Evolutionary conservation across 768 basidiomycete species (phyloP), one percentile per base, ranked within the genome.

Genomic region (Paxillus rubicundulus): DNA sequence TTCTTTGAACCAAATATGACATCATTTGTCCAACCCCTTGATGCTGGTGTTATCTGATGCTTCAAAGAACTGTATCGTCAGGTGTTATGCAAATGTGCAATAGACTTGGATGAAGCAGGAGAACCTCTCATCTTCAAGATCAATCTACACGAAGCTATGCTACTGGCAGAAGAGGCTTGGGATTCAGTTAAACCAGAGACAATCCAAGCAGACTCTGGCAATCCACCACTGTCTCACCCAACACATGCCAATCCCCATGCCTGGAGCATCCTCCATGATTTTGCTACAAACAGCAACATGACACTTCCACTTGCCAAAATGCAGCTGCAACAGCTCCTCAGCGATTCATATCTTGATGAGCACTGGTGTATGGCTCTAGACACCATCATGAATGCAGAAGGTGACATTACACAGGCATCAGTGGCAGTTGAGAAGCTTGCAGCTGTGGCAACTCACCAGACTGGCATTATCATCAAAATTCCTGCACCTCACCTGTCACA

Each of bases 61-160:
- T 47, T 27, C 56, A 75, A 40, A 20, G 48, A 38, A 24, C 21
- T 27, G 8, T 49, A 49, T 30, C 14, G 16, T n/a, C 34, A 16
- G 8, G 34, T 21, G 4, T 49, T 49, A 24, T 49, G 48, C 34
- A 17, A 16, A 10, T 9, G 16, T 12, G 66, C 67, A 28, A 53
- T 73, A 47, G 62, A 67, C 9, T 50, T 58, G 27, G 68, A 73
- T 55, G 66, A 72, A 28, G 64, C 59, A 16, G 69, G 61, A 9
- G 58, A 61, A 37, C 1, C 20, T 2, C 59, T 72, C n/a, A 69
- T 74, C 28, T 75, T 70, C 57, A 67, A 73, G 41, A 69, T 76
- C 37, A 60, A 70, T 50, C 54, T 68, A 20, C 66, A 71, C 18
- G 57, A 71, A 46, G 69, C 59, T 7, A 73, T 76, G 67, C 47